Evolutionary conservation across 2,329 filamentous ascomycete species (phyloP).

Genomic region (Curvularia sp.): DNA sequence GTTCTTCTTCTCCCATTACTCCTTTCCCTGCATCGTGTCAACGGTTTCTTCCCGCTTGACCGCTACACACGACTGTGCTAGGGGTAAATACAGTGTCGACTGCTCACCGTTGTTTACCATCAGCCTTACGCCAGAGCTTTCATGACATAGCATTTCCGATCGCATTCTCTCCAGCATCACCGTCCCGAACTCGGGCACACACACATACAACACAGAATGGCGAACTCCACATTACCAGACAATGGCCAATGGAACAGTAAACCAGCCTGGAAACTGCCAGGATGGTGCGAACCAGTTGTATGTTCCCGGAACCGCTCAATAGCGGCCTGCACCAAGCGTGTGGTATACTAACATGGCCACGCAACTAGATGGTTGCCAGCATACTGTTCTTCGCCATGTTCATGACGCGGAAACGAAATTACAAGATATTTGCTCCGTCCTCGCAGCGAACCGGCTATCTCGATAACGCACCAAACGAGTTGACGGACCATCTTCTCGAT

Average conservation of each 20-base stretch:
- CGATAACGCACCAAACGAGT: constrained; percentile 47
- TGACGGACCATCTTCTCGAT: constrained; percentile 52
- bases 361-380: constrained; percentile 56
- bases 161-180: background rate
- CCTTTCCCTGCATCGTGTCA: constrained; percentile 8
- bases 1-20: constrained; percentile 3
- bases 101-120: background rate
- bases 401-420: constrained; percentile 57
- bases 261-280: constrained; percentile 53
- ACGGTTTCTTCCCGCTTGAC: background rate
- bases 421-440: constrained; percentile 50
- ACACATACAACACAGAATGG: constrained; percentile 18
- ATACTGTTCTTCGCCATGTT: constrained; percentile 60
- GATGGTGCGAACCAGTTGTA: constrained; percentile 53
- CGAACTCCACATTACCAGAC: constrained; percentile 23
- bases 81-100: constrained; percentile 2
- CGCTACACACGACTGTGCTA: background rate
- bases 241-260: constrained; percentile 49
- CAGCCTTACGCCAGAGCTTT: background rate
- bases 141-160: background rate
- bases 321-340: background rate
- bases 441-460: constrained; percentile 40
- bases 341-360: constrained; percentile 15
- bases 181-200: background rate
- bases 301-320: constrained; percentile 13